These are phyloP conservation scores for Isoetes taiwanensis DNA, from an alignment of 75 land plant genomes.

Conservation along the genomic window DNA sequence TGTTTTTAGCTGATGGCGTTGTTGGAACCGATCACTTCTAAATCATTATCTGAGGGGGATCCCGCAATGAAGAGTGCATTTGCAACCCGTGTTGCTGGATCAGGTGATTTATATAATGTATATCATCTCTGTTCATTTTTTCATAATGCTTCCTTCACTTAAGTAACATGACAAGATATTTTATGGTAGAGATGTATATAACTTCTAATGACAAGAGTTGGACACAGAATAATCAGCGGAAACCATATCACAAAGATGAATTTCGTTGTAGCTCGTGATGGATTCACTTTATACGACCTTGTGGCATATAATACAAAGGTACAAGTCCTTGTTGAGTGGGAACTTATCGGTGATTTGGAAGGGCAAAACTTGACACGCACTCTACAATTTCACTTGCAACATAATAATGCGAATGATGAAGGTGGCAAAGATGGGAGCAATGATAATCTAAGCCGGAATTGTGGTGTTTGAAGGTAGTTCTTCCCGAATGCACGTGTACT, in stretches of 20 bases:
- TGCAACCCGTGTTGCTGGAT: slow-evolving; percentile 90
- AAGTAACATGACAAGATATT: neutral
- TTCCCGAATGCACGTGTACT: no score
- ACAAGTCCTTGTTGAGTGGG: neutral
- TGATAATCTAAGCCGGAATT: slow-evolving; percentile 93
- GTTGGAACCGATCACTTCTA: no score
- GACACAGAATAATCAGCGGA: slow-evolving; percentile 77
- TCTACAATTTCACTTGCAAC: no score
- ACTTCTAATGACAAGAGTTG: no score
- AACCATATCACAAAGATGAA: slow-evolving; percentile 85
- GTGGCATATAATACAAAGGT: slow-evolving; percentile 95
- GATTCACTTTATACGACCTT: slow-evolving; percentile 82
- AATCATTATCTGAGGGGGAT: no score
- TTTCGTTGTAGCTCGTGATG: slow-evolving; percentile 96
- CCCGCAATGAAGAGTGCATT: slow-evolving; percentile 64
- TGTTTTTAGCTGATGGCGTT: no score
- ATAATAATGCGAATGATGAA: slow-evolving; percentile 90
- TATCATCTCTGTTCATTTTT: neutral
- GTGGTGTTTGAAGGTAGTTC: slow-evolving; percentile 76
- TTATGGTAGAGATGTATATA: no score
- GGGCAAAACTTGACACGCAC: no score
- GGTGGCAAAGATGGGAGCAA: slow-evolving; percentile 84
- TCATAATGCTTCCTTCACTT: neutral
- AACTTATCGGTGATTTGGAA: no score
- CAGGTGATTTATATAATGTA: slow-evolving; percentile 80